Evolutionary conservation across 2,329 filamentous ascomycete genomes (phyloP).

Genomic region (Elsinoe fawcettii): DNA sequence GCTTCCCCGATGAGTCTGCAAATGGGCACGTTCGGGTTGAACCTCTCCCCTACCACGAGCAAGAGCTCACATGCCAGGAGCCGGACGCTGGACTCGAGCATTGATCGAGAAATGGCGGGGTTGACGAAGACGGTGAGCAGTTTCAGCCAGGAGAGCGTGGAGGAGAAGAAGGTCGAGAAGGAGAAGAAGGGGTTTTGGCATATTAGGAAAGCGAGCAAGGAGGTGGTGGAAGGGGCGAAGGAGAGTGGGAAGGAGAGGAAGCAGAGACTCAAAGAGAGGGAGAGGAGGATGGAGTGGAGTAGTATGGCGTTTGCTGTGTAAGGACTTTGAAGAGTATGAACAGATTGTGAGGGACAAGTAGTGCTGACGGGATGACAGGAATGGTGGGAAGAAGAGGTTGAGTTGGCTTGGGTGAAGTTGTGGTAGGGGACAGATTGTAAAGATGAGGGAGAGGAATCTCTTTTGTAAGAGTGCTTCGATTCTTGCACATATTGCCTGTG

Average conservation of each 20-base stretch:
- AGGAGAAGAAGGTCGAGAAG: background rate
- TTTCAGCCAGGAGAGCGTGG: background rate
- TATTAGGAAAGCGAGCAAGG: constrained; percentile 26
- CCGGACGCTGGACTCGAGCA: background rate
- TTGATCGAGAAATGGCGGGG: background rate
- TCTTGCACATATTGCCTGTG: constrained; percentile 3
- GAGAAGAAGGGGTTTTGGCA: constrained; percentile 11
- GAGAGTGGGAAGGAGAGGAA: constrained; percentile 15
- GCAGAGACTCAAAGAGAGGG: background rate
- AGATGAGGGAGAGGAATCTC: background rate
- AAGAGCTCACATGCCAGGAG: background rate
- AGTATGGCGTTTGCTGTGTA: constrained; percentile 13
- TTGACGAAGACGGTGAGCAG: background rate
- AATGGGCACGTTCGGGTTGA: background rate
- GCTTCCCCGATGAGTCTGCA: background rate
- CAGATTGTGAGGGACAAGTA: background rate
- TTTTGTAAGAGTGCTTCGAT: background rate
- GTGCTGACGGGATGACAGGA: constrained; percentile 1
- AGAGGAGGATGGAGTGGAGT: constrained; percentile 7
- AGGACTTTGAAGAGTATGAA: background rate
- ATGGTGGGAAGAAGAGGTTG: constrained; percentile 3
- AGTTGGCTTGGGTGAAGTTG: constrained; percentile 1
- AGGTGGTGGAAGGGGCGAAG: constrained; percentile 45
- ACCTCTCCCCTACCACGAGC: background rate
- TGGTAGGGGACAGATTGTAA: background rate